Evolutionary conservation across 768 basidiomycete genomes (phyloP).

Genomic region (Serpula lacrymans): DNA sequence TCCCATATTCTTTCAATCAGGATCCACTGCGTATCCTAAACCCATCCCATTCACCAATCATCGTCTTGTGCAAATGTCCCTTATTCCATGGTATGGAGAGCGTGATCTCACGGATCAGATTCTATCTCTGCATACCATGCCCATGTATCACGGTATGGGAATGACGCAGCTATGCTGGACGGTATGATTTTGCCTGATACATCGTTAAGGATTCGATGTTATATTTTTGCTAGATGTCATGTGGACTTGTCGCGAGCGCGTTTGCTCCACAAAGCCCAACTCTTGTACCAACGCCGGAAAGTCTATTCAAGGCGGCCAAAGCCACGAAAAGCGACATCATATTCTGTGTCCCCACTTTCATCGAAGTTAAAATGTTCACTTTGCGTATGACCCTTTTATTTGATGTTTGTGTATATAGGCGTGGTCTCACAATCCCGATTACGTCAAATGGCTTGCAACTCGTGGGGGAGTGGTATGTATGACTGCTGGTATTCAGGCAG

Average conservation of each 20-base stretch:
- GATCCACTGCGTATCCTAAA: constrained; percentile 8
- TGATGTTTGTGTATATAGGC: constrained; percentile 11
- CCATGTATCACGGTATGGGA: constrained; percentile 28
- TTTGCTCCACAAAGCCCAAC: constrained; percentile 23
- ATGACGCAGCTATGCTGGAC: constrained; percentile 18
- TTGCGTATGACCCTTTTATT: not conserved
- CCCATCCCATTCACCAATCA: constrained; percentile 1
- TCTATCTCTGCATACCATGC: constrained; percentile 16
- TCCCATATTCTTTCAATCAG: too few relatives aligned
- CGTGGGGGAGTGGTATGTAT: too few relatives aligned
- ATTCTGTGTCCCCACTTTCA: constrained; percentile 25
- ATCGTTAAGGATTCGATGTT: not conserved
- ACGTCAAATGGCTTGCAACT: constrained; percentile 15
- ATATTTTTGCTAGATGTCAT: constrained; percentile 12
- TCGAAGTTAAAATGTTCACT: constrained; percentile 23
- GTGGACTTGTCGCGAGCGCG: constrained; percentile 18
- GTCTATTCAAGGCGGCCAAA: constrained; percentile 14
- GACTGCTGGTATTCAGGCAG: too few relatives aligned
- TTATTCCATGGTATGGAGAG: constrained; percentile 20
- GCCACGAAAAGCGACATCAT: constrained; percentile 19
- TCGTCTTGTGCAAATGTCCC: constrained; percentile 9
- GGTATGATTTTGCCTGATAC: constrained; percentile 9
- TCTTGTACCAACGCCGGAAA: constrained; percentile 20
- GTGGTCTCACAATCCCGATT: constrained; percentile 21
- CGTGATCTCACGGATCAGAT: constrained; percentile 19